Evolutionary conservation across 164 flowering plant species (phyloP).

Genomic region (Amborella trichopoda): DNA sequence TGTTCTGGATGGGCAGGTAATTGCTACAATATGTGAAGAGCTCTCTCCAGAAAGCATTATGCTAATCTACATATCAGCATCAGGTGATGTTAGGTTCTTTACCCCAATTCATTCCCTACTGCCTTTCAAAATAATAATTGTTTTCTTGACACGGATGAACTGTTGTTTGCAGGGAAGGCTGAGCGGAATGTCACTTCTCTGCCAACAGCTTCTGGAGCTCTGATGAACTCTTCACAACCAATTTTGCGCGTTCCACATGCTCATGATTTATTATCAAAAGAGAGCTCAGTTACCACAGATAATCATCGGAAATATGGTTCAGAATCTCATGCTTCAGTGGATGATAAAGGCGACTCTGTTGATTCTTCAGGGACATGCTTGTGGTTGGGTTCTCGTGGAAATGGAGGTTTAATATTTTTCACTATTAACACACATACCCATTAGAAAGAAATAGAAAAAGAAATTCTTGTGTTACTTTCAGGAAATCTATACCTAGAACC

Average conservation of each 20-base stretch:
- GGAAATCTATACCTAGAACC: too few species aligned
- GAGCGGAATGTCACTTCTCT: constrained; percentile 23
- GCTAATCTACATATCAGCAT: constrained; percentile 70
- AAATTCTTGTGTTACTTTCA: too few species aligned
- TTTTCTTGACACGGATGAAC: neutral
- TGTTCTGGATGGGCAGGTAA: constrained; percentile 43
- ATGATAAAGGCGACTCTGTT: constrained; percentile 24
- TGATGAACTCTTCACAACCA: constrained; percentile 35
- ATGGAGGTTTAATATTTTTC: constrained; percentile 32
- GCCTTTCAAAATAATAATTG: neutral
- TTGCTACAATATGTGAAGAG: constrained; percentile 83
- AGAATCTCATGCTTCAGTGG: constrained; percentile 16
- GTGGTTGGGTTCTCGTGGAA: constrained; percentile 66
- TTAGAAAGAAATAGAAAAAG: too few species aligned
- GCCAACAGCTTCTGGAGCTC: constrained; percentile 36
- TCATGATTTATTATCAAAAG: too few species aligned
- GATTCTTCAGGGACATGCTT: constrained; percentile 30
- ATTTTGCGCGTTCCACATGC: too few species aligned
- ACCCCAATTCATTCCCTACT: neutral
- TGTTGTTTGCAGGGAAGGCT: constrained; percentile 40
- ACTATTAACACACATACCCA: too few species aligned
- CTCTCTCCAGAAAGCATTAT: constrained; percentile 73
- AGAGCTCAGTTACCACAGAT: neutral
- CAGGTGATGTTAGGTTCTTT: constrained; percentile 41
- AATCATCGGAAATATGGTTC: constrained; percentile 17